phyloP scores from a whole-genome alignment of 2,329 filamentous ascomycete genomes.

The Apiospora hydei region DNA sequence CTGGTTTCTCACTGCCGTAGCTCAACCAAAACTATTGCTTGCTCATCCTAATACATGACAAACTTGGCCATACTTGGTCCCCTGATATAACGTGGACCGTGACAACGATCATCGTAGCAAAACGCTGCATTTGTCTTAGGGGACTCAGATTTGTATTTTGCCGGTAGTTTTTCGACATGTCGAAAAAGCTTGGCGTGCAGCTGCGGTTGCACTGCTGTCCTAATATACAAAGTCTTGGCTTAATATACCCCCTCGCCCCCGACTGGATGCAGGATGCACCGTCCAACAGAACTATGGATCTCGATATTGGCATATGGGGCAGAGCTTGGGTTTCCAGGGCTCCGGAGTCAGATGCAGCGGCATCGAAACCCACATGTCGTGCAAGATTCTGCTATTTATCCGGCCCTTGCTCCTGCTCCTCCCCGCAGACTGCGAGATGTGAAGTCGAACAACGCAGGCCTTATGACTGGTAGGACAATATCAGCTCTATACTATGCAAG shows the following conservation, averaged over 20 bases:
- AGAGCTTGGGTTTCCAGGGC: background rate
- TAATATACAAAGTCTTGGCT: conserved; percentile 8
- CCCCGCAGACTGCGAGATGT: background rate
- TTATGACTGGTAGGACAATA: background rate
- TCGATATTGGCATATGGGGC: background rate
- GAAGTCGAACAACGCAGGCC: background rate
- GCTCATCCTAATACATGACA: background rate
- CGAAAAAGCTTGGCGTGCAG: background rate
- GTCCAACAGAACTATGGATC: background rate
- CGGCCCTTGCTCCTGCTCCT: background rate
- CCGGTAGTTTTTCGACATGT: background rate
- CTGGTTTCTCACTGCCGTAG: background rate
- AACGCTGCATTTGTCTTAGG: background rate
- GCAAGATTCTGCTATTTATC: background rate
- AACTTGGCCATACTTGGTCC: background rate
- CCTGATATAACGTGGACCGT: background rate
- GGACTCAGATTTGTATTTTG: background rate
- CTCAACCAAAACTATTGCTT: background rate
- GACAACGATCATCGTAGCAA: background rate
- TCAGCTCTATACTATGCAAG: conserved; percentile 17
- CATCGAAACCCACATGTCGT: background rate
- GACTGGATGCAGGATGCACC: background rate
- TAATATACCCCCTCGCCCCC: background rate
- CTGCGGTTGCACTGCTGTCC: background rate
- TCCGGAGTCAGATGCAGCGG: background rate